Percentiles rank a stretch among this genome's conserved stretches.
Conservation (phyloP, 768 basidiomycete genomes). For the Leccinum incarnatum region DNA sequence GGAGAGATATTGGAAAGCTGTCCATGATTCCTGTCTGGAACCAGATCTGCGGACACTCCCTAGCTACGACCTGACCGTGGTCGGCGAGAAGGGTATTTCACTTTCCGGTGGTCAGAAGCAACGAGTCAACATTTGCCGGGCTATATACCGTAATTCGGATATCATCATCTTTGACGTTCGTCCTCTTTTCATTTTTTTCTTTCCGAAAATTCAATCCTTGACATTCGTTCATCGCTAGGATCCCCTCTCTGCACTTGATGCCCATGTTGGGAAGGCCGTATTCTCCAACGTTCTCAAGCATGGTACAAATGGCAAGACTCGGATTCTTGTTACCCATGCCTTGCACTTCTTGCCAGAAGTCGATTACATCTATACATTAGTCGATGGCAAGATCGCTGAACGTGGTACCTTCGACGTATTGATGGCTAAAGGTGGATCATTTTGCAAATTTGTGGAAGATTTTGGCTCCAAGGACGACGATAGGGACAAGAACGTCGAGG, state of each 20-base stretch:
- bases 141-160: constrained; percentile 9
- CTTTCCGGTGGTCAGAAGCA: constrained; percentile 69
- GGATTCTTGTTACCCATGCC: constrained; percentile 89
- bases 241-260: constrained; percentile 84
- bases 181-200: not conserved
- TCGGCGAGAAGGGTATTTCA: constrained; percentile 69
- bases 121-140: not conserved
- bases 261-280: constrained; percentile 85
- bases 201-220: not conserved
- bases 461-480: constrained; percentile 35
- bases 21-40: constrained; percentile 75
- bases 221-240: constrained; percentile 42
- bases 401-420: constrained; percentile 76
- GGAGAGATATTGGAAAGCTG: constrained; percentile 76
- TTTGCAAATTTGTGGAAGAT: constrained; percentile 70
- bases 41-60: constrained; percentile 64
- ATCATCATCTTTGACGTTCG: constrained; percentile 1
- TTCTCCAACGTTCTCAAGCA: constrained; percentile 81
- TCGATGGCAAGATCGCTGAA: constrained; percentile 76
- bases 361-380: constrained; percentile 80
- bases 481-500: constrained; percentile 36
- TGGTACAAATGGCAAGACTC: constrained; percentile 64
- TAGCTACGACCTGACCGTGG: not conserved
- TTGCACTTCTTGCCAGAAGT: constrained; percentile 86
- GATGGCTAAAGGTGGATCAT: constrained; percentile 60